Conservation (phyloP, 2,329 filamentous ascomycete species). For the Acrocalymma vagum region DNA sequence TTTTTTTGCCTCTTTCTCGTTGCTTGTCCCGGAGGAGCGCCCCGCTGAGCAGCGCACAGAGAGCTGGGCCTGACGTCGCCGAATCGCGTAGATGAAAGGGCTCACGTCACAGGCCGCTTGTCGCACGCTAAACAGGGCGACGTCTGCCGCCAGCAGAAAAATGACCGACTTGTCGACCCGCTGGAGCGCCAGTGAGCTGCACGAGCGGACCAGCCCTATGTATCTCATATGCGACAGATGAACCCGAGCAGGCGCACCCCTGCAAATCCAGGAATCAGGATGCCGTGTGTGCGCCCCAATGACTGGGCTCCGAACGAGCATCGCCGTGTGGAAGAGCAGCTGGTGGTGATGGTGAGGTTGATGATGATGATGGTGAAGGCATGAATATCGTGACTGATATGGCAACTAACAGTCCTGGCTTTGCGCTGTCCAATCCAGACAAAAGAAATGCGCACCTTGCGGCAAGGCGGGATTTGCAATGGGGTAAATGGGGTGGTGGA, state of each 20-base stretch:
- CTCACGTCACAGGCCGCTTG: constrained; percentile 34
- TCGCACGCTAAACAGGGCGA: constrained; percentile 32
- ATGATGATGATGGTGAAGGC: neutral
- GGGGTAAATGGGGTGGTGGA: neutral
- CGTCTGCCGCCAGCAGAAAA: constrained; percentile 23
- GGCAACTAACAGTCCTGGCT: neutral
- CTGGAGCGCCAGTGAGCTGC: too few relatives aligned
- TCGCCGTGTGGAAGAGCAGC: constrained; percentile 12
- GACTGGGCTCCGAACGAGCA: constrained; percentile 8
- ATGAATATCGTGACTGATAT: too few relatives aligned
- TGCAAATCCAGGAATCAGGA: constrained; percentile 32
- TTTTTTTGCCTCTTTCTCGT: constrained; percentile 12
- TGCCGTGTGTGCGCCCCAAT: constrained; percentile 17
- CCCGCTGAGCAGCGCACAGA: constrained; percentile 41
- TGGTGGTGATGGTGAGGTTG: neutral
- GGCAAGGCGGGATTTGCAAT: neutral
- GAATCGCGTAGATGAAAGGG: constrained; percentile 34
- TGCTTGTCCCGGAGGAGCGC: constrained; percentile 19
- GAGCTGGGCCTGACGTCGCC: constrained; percentile 33
- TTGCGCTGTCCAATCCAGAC: neutral
- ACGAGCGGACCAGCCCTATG: constrained; percentile 44
- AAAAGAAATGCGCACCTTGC: constrained; percentile 1
- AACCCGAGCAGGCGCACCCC: constrained; percentile 17
- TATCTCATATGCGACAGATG: constrained; percentile 32
- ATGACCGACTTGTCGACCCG: too few relatives aligned